Evolutionary conservation across 225 moss, liverwort and hornwort genomes (phyloP), one percentile per base, ranked within the genome.

Genomic region (Sphagnum contortum): DNA sequence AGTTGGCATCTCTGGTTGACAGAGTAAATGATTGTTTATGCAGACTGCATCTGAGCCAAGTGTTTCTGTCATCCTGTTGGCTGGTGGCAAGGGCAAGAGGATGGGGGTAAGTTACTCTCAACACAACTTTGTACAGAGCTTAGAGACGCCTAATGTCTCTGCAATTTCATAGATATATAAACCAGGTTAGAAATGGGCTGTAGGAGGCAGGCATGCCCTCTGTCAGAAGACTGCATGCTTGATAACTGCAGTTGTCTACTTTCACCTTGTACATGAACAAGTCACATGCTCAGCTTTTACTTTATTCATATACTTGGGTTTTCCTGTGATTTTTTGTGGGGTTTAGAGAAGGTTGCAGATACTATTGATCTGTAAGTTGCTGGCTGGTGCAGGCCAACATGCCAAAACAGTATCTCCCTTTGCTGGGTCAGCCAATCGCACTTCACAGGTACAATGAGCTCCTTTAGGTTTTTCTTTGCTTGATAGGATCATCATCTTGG

Each of bases 371-470:
- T 65, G 48, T 49, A 54, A 10, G 12, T 65, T 49, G 50, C 5
- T 1, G 12, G 14, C 4, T 6, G 54, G 61, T 83, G 84, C 89
- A 94, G 94, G 94, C 91, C 59, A 86, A 67, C 57, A 91, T 89
- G 85, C 94, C 94, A 6, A 94, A 94, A 74, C 94, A 94, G 69
- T 94, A 94, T 70, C 71, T 94, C 45, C 91, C 94, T 57, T 84
- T 94, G 55, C 73, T 87, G 48, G 94, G 94, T 58, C 87, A 76
- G 71, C 89, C 94, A 60, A 87, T 94, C 64, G 91, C 94, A 57
- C 10, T 94, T 12, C 75, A 94, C 74, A 94, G 91, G 91, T 94
- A 67, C 46, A 58, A 29, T 29, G 29, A 29, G 29, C 29, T 29
- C 29, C 29, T 29, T 29, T 29, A 29, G 29, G 29, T 29, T 29